A percentile compares a stretch with the other conserved stretches of the same genome.
Evolutionary conservation across 2,329 filamentous ascomycete genomes (phyloP).

Genomic region (Diaporthe sp.): DNA sequence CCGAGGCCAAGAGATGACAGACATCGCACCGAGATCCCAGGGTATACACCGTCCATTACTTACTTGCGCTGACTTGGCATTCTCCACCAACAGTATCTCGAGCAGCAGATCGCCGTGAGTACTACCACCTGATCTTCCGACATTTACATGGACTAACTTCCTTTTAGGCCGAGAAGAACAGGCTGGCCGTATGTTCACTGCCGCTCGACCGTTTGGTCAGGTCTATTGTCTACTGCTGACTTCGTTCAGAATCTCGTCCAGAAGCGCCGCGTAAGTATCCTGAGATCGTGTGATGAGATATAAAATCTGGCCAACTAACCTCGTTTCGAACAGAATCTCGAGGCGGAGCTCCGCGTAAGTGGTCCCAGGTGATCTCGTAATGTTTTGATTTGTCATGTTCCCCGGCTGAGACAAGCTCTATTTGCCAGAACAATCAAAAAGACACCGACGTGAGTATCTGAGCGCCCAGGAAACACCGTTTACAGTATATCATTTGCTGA

Average conservation of each 20-base stretch:
- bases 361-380: rapidly evolving
- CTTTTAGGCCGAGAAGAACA: neutral
- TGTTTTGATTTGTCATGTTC: neutral
- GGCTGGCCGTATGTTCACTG: neutral
- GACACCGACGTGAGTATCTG: neutral
- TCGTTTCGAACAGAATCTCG: neutral
- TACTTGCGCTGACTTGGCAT: neutral
- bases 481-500: neutral
- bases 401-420: neutral
- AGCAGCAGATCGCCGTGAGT: neutral
- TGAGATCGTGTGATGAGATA: neutral
- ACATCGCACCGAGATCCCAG: neutral
- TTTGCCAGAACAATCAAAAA: neutral
- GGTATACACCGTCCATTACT: rapidly evolving
- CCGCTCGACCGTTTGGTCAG: neutral
- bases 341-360: neutral
- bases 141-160: neutral
- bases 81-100: neutral
- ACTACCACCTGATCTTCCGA: neutral
- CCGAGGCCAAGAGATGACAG: no score
- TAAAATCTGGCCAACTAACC: neutral
- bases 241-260: neutral
- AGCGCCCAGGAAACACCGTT: neutral
- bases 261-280: neutral
- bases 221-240: neutral